Percentiles rank a stretch among this genome's conserved stretches.
These are phyloP conservation scores for Lathyrus aphaca DNA, from an alignment of 306 rosid species.

Conservation along the genomic window DNA sequence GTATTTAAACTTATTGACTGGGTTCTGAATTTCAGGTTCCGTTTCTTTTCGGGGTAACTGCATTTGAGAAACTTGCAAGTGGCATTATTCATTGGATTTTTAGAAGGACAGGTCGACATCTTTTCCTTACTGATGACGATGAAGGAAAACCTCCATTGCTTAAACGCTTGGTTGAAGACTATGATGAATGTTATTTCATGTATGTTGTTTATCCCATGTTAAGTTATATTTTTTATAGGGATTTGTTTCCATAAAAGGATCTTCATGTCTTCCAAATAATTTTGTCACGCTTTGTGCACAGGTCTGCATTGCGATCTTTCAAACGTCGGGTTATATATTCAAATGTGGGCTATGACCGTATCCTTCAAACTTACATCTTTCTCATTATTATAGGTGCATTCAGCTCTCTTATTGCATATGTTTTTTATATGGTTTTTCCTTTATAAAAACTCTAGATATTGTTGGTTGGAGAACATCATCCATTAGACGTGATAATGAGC, in stretches of 20 bases:
- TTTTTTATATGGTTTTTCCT: constrained; percentile 45
- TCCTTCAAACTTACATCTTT: constrained; percentile 49
- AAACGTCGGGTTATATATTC: constrained; percentile 79
- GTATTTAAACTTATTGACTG: constrained; percentile 21
- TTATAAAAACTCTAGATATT: constrained; percentile 61
- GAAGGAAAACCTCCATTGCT: constrained; percentile 92
- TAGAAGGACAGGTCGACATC: constrained; percentile 98
- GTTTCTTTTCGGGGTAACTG: constrained; percentile 91
- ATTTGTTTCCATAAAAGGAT: constrained; percentile 21
- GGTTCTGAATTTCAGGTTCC: constrained; percentile 72
- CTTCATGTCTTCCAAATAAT: constrained; percentile 27
- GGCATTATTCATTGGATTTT: constrained; percentile 82
- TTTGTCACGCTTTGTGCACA: constrained; percentile 55
- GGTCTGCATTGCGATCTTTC: constrained; percentile 85
- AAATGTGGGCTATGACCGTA: constrained; percentile 91
- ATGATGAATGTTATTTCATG: constrained; percentile 70
- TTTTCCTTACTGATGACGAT: constrained; percentile 81
- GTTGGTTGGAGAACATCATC: constrained; percentile 99
- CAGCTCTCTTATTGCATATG: constrained; percentile 11
- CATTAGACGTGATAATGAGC: constrained; percentile 77
- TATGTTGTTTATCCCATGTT: constrained; percentile 47
- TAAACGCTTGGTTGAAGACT: constrained; percentile 82
- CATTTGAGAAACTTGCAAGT: constrained; percentile 79
- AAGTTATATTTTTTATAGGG: constrained; percentile 10
- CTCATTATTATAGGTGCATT: constrained; percentile 2